A percentile compares a stretch with the other conserved stretches of the same genome.
phyloP scores from a whole-genome alignment of 192 early-diverging fungal species.

The Rhizophagus sp. region DNA sequence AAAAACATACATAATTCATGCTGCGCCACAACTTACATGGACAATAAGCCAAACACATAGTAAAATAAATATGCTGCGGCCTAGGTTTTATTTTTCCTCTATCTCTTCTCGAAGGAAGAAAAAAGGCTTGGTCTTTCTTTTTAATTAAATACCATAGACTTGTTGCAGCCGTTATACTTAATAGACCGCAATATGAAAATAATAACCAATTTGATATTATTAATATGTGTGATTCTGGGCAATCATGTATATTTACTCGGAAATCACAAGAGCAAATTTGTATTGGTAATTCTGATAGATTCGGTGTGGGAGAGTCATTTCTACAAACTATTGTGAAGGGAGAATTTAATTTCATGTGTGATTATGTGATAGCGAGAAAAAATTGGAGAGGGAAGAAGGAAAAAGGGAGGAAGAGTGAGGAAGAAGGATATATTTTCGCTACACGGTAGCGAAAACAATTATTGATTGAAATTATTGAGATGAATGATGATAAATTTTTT shows the following conservation, averaged over 20 bases:
- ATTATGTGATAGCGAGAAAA: too few relatives aligned
- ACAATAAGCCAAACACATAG: not conserved
- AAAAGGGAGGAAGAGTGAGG: too few relatives aligned
- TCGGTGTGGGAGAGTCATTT: not conserved
- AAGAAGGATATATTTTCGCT: too few relatives aligned
- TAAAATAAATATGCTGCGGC: constrained; percentile 5
- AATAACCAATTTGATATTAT: not conserved
- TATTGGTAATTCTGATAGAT: too few relatives aligned
- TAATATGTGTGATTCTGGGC: not conserved
- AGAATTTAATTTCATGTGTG: too few relatives aligned
- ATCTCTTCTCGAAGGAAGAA: not conserved
- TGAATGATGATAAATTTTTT: too few relatives aligned
- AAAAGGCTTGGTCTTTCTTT: not conserved
- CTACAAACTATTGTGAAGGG: not conserved
- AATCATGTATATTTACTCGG: constrained; percentile 4
- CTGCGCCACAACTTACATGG: not conserved
- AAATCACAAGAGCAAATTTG: constrained; percentile 5
- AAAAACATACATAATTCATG: too few relatives aligned
- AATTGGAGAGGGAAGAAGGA: too few relatives aligned
- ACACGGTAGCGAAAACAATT: too few relatives aligned
- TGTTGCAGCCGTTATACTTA: not conserved
- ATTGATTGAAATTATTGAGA: too few relatives aligned
- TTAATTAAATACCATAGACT: not conserved
- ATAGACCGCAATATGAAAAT: not conserved
- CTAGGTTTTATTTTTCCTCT: not conserved